Conservation (phyloP, 306 rosid genomes). For the Hippophae rhamnoides region DNA sequence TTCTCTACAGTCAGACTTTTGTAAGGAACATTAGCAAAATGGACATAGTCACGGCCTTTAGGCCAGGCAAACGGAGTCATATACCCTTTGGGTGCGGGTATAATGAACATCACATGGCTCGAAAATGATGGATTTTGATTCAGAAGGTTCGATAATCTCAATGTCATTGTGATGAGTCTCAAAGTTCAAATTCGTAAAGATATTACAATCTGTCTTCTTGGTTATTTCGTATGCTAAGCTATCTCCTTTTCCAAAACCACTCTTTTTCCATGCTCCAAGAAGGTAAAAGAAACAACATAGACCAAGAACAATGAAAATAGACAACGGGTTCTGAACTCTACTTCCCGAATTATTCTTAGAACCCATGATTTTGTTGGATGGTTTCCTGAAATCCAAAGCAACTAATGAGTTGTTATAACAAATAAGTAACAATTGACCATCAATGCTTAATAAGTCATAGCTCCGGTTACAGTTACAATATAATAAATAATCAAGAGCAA, state of each 20-base stretch:
- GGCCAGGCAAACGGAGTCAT: slow-evolving; percentile 91
- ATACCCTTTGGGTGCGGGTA: slow-evolving; percentile 87
- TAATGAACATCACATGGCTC: slow-evolving; percentile 60
- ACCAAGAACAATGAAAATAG: slow-evolving; percentile 67
- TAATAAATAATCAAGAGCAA: too few species aligned
- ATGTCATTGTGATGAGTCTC: slow-evolving; percentile 65
- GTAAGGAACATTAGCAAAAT: slow-evolving; percentile 84
- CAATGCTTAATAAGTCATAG: too few species aligned
- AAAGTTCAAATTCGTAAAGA: slow-evolving; percentile 53
- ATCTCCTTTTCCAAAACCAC: slow-evolving; percentile 82
- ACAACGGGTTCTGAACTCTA: slow-evolving; percentile 53
- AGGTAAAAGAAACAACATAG: slow-evolving; percentile 86
- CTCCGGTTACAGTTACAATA: too few species aligned
- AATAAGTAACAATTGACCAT: too few species aligned
- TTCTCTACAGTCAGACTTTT: slow-evolving; percentile 84
- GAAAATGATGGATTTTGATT: slow-evolving; percentile 52
- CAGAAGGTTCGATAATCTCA: slow-evolving; percentile 37
- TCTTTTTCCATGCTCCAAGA: slow-evolving; percentile 94
- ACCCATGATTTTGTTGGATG: slow-evolving; percentile 41
- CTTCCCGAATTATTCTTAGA: slow-evolving; percentile 45
- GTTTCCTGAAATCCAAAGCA: slow-evolving; percentile 24
- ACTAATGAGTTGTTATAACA: too few species aligned
- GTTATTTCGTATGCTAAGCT: slow-evolving; percentile 52
- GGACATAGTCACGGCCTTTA: slow-evolving; percentile 81
- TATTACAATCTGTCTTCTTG: slow-evolving; percentile 54